Percentiles rank a stretch among this genome's conserved stretches.
Conservation (phyloP, 2,329 filamentous ascomycete species). For the Coniella lustricola region DNA sequence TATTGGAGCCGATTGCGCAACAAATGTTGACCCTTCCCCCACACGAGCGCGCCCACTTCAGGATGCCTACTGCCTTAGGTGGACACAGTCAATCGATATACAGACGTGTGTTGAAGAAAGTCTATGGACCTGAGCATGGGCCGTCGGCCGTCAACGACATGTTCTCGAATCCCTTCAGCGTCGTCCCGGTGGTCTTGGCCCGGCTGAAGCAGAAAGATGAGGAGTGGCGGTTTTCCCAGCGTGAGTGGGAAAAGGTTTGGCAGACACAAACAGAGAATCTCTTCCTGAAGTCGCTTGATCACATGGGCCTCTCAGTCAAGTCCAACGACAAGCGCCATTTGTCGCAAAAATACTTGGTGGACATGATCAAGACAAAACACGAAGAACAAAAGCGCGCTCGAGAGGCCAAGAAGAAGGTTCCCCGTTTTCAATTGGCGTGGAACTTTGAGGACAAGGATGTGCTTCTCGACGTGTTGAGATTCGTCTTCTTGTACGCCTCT, state of each 20-base stretch:
- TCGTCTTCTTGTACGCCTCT: slow-evolving; percentile 58
- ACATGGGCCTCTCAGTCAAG: slow-evolving; percentile 89
- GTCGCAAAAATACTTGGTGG: slow-evolving; percentile 81
- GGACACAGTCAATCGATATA: slow-evolving; percentile 96
- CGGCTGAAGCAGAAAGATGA: slow-evolving; percentile 94
- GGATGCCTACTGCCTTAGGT: slow-evolving; percentile 74
- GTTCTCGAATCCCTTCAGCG: slow-evolving; percentile 74
- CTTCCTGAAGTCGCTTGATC: slow-evolving; percentile 93
- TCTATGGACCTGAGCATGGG: slow-evolving; percentile 81
- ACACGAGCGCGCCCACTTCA: slow-evolving; percentile 65
- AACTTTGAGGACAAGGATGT: slow-evolving; percentile 66
- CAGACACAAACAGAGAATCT: slow-evolving; percentile 89
- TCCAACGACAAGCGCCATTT: slow-evolving; percentile 85
- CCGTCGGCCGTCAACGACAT: slow-evolving; percentile 81
- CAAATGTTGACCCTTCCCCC: slow-evolving; percentile 76
- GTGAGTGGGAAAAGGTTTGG: slow-evolving; percentile 99
- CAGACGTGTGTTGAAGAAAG: slow-evolving; percentile 94
- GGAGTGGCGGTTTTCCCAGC: slow-evolving; percentile 93
- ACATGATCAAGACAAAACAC: slow-evolving; percentile 85
- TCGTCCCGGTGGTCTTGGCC: slow-evolving; percentile 81
- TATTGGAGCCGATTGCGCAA: slow-evolving; percentile 89
- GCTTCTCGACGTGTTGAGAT: slow-evolving; percentile 53
- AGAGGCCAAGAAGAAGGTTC: slow-evolving; percentile 48
- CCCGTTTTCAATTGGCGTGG: slow-evolving; percentile 69
- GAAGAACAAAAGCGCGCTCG: slow-evolving; percentile 79